Base-by-base conservation (phyloP, 106 monocot genomes). In the Apostasia ramifera region DNA sequence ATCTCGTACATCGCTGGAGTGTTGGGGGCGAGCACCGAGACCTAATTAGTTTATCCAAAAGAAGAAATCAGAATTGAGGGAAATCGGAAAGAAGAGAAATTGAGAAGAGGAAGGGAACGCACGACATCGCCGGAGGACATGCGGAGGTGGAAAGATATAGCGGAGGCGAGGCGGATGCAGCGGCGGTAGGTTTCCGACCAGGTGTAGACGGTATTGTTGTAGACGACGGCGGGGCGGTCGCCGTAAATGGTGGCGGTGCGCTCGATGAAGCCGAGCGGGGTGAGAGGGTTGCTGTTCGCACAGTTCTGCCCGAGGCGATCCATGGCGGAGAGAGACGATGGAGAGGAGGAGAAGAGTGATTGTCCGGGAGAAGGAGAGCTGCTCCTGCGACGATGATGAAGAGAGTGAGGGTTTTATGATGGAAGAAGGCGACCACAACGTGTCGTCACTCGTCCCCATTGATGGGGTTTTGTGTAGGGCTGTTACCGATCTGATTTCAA, bases 81-180 rank as follows among this genome's bases (percentile, higher is more conserved):
- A 26, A 26, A 15, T 14, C 8, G 26, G 41, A 7, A 10, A 26
- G 26, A 26, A 26, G 26, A 26, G 26, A 26, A 26, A 8, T 11
- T 0, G 56, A n/a, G 6, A 5, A n/a, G n/a, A n/a, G 56, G 0
- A 48, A 48, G 5, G 6, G 26, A 44, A 47, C 65, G 47, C 11
- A 65, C 65, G 42, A 65, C 65, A 10, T 48, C 47, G 5, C 13
- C 46, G 48, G 48, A 40, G 11, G 68, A 68, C 37, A 68, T 54
- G 53, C 43, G 53, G 54, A 68, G 68, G 14, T 11, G 42, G 68
- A 40, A 53, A 11, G 38, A 55, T 51, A 68, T 51, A 2, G 68
- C 68, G 45, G 84, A 88, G 66, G 88, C 88, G 67, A 88, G 88
- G 53, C 88, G 88, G 62, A 88, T 84, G 76, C 84, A 88, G 45